Percentiles rank a stretch among this genome's conserved stretches.
Conservation (phyloP, 192 early-diverging fungal species). For the Coemansia sp. region DNA sequence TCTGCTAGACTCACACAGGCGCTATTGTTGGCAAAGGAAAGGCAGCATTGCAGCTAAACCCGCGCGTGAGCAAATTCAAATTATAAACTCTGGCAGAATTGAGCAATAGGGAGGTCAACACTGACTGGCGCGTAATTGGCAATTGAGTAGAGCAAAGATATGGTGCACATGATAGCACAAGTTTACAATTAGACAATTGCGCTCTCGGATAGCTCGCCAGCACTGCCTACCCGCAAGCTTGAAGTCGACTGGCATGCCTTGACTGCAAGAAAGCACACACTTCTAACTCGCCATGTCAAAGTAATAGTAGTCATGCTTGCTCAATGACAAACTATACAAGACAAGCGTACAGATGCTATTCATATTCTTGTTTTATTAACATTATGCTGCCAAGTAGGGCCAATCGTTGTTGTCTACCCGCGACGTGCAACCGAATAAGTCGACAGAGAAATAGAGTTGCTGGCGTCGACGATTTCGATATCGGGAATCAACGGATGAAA, state of each 20-base stretch:
- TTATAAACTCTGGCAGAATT: not conserved
- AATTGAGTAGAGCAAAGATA: not conserved
- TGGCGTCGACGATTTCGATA: slow-evolving; percentile 23
- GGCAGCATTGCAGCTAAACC: not conserved
- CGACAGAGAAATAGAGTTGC: slow-evolving; percentile 4
- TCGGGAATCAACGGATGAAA: slow-evolving; percentile 21
- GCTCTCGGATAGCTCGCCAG: not conserved
- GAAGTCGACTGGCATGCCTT: not conserved
- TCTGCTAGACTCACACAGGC: not conserved
- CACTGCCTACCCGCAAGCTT: not conserved
- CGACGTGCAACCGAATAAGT: slow-evolving; percentile 4
- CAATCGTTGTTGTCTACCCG: not conserved
- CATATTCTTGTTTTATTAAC: not conserved
- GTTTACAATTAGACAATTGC: slow-evolving; percentile 1
- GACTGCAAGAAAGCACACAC: not conserved
- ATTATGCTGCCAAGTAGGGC: not conserved
- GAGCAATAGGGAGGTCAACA: not conserved
- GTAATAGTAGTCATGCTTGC: not conserved
- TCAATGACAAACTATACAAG: not conserved
- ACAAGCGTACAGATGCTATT: not conserved
- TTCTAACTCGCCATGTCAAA: not conserved
- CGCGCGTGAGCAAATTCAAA: not conserved
- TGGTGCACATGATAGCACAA: not conserved
- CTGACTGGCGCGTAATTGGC: not conserved
- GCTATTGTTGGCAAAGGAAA: not conserved